Conservation (phyloP, 306 rosid species). For the Castanea sativa region DNA sequence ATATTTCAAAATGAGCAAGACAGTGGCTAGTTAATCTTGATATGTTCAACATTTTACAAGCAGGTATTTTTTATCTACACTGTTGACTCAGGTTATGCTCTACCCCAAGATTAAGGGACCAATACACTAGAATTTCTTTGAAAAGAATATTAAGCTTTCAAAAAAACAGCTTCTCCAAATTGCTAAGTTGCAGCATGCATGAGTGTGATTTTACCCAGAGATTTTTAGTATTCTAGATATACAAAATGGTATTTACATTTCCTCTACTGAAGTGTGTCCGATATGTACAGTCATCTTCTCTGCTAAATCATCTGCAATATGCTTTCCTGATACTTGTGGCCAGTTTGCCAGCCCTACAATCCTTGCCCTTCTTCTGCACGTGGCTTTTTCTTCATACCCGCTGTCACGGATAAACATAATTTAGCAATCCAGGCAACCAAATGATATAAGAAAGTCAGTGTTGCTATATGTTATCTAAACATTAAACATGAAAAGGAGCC, state of each 20-base stretch:
- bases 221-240: background rate
- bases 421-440: constrained; percentile 11
- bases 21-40: background rate
- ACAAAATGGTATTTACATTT: constrained; percentile 28
- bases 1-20: too few species aligned
- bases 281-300: constrained; percentile 3
- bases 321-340: background rate
- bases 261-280: background rate
- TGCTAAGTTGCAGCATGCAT: background rate
- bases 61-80: background rate
- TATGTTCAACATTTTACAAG: background rate
- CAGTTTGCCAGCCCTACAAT: constrained; percentile 3
- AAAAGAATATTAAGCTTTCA: background rate
- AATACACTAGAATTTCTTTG: background rate
- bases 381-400: constrained; percentile 60
- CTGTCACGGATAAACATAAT: constrained; percentile 36
- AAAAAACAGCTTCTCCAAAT: background rate
- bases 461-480: background rate
- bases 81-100: background rate
- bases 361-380: constrained; percentile 56
- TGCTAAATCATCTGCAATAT: background rate
- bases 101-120: background rate
- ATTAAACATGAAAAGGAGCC: background rate
- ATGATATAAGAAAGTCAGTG: background rate
- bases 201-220: background rate